These are phyloP conservation scores for Schwanniomyces vanrijiae DNA, from an alignment of 805 yeast genomes.

Conservation along the genomic window DNA sequence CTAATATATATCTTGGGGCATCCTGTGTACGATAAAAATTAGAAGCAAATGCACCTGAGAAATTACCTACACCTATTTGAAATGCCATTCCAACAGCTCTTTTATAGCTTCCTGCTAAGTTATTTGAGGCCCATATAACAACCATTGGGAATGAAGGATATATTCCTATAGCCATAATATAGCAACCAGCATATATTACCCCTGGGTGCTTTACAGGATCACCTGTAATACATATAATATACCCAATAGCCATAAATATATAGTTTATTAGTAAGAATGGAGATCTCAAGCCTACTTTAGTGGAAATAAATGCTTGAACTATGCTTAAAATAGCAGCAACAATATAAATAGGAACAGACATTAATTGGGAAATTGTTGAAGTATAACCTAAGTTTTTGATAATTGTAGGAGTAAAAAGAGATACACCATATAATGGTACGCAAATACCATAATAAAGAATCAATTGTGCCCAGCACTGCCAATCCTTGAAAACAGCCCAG, in stretches of 20 bases:
- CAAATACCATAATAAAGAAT: background rate
- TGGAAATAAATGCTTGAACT: background rate
- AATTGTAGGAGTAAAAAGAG: slow-evolving; percentile 47
- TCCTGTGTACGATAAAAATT: slow-evolving; percentile 30
- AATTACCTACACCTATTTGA: slow-evolving; percentile 40
- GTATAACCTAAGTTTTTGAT: slow-evolving; percentile 45
- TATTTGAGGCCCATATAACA: slow-evolving; percentile 14
- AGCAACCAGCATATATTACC: background rate
- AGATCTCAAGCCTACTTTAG: background rate
- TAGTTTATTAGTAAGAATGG: background rate
- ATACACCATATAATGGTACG: slow-evolving; percentile 5
- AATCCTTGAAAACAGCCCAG: background rate
- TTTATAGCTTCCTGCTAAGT: slow-evolving; percentile 34
- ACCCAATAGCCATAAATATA: background rate
- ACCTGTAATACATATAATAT: background rate
- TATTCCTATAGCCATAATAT: background rate
- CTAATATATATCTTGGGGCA: slow-evolving; percentile 24
- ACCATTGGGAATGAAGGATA: background rate
- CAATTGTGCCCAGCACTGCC: slow-evolving; percentile 1
- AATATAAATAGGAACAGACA: slow-evolving; percentile 45
- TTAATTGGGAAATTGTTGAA: slow-evolving; percentile 38
- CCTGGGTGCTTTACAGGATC: background rate
- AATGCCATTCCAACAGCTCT: slow-evolving; percentile 40
- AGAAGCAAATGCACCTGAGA: slow-evolving; percentile 36
- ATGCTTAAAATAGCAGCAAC: slow-evolving; percentile 12